Conservation (phyloP, 2,329 filamentous ascomycete genomes). For the Trichothecium roseum region DNA sequence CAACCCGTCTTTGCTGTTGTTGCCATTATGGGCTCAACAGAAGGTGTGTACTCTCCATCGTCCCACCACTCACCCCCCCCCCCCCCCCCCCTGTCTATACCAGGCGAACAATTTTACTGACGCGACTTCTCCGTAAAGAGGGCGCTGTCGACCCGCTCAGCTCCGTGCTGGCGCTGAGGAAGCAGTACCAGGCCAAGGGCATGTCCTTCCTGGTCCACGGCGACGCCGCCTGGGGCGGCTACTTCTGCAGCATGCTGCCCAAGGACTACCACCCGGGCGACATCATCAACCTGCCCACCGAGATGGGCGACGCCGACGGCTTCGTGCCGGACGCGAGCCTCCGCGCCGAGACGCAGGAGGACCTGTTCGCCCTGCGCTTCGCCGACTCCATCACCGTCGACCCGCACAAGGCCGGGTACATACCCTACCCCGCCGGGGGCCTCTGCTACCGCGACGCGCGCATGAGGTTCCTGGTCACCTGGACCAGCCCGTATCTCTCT, state of each 20-base stretch:
- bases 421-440: slow-evolving; percentile 33
- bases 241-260: slow-evolving; percentile 34
- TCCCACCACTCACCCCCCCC: too few species aligned
- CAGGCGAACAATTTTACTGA: neutral
- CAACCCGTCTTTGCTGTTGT: slow-evolving; percentile 31
- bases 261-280: slow-evolving; percentile 16
- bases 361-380: slow-evolving; percentile 25
- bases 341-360: slow-evolving; percentile 22
- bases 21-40: slow-evolving; percentile 34
- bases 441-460: slow-evolving; percentile 32
- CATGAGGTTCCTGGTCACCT: slow-evolving; percentile 31
- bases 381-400: slow-evolving; percentile 37
- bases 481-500: slow-evolving; percentile 29
- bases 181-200: slow-evolving; percentile 27
- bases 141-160: slow-evolving; percentile 31
- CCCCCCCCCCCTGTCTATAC: too few species aligned
- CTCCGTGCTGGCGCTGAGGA: slow-evolving; percentile 25
- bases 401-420: slow-evolving; percentile 35
- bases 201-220: slow-evolving; percentile 34
- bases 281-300: slow-evolving; percentile 14
- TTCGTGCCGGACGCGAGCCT: slow-evolving; percentile 24
- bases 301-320: slow-evolving; percentile 14
- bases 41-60: slow-evolving; percentile 16
- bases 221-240: slow-evolving; percentile 40
- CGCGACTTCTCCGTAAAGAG: too few species aligned